Conservation (phyloP, 169 alveolate species). For the Besnoitia besnoiti region DNA sequence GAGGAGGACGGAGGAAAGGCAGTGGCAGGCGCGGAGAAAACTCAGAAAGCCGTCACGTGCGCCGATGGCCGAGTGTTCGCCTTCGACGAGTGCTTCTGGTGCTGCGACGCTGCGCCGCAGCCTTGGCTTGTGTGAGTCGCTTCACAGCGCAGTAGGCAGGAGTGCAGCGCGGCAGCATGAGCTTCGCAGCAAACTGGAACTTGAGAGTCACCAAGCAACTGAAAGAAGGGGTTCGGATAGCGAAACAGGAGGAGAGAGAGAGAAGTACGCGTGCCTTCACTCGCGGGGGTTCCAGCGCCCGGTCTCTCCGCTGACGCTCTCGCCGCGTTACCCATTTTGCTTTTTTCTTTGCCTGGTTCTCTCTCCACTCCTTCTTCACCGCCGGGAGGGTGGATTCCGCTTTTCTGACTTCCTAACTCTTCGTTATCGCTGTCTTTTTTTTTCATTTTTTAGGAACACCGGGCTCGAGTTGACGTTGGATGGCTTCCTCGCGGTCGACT, state of each 20-base stretch:
- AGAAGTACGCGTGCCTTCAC: too few species aligned
- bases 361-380: too few species aligned
- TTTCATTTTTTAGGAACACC: background rate
- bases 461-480: background rate
- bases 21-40: background rate
- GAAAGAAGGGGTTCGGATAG: too few species aligned
- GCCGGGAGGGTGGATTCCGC: background rate
- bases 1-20: background rate
- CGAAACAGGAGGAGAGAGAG: too few species aligned
- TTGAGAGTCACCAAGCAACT: too few species aligned
- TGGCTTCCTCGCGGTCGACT: background rate
- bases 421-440: background rate
- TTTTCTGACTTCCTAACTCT: background rate
- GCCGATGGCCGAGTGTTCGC: background rate
- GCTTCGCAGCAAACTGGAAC: too few species aligned
- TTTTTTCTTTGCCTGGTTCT: too few species aligned
- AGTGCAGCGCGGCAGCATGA: too few species aligned
- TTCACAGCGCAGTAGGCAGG: too few species aligned
- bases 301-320: too few species aligned
- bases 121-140: background rate
- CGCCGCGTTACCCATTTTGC: too few species aligned
- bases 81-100: constrained; percentile 27
- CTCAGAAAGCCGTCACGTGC: background rate
- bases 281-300: too few species aligned
- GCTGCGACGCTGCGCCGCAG: constrained; percentile 24